A percentile compares a stretch with the other conserved stretches of the same genome.
Conservation (phyloP, 148 eudicot species). For the Silene latifolia region DNA sequence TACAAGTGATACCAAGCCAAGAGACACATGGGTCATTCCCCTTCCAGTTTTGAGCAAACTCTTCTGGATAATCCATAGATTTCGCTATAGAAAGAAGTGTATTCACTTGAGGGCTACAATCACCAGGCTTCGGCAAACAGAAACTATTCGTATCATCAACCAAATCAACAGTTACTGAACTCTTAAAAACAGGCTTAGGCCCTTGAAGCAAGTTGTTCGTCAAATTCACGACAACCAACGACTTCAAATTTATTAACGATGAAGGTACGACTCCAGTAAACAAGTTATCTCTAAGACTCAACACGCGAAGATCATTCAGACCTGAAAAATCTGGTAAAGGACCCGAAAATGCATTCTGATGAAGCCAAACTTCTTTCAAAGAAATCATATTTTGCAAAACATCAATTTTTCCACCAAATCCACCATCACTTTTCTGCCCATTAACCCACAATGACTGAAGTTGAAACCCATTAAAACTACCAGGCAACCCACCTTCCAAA, state of each 20-base stretch:
- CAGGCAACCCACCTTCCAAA: constrained; percentile 72
- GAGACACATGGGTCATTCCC: constrained; percentile 72
- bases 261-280: constrained; percentile 74
- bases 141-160: constrained; percentile 55
- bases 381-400: constrained; percentile 83
- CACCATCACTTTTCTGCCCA: constrained; percentile 59
- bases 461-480: constrained; percentile 59
- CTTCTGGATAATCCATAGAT: constrained; percentile 61
- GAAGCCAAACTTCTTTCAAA: constrained; percentile 85
- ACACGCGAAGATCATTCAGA: constrained; percentile 41
- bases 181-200: constrained; percentile 64
- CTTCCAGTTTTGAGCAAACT: constrained; percentile 79
- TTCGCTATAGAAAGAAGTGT: constrained; percentile 51
- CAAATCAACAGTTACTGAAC: constrained; percentile 60
- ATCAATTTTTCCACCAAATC: constrained; percentile 65
- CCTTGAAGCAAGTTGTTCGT: constrained; percentile 90
- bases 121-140: constrained; percentile 64
- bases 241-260: constrained; percentile 54
- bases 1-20: constrained; percentile 91
- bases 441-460: constrained; percentile 90
- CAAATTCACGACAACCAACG: constrained; percentile 75
- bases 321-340: constrained; percentile 86
- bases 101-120: constrained; percentile 66
- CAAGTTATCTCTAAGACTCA: constrained; percentile 69
- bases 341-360: constrained; percentile 71